Conservation (phyloP, 306 rosid species). For the Rosa chinensis region DNA sequence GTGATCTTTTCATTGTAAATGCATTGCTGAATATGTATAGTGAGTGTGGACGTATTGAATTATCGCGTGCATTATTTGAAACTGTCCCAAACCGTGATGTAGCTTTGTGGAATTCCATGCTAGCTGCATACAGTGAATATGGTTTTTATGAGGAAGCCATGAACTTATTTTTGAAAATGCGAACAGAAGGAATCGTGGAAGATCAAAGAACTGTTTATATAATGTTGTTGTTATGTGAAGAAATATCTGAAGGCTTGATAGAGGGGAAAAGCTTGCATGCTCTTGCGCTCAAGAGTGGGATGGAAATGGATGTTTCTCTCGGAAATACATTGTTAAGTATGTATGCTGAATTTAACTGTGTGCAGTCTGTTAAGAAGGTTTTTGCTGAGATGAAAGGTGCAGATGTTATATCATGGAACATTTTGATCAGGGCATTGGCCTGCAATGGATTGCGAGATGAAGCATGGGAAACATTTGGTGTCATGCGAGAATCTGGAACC, state of each 20-base stretch:
- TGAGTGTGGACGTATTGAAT: conserved; percentile 30
- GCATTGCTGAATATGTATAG: conserved; percentile 43
- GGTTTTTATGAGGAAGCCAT: conserved; percentile 38
- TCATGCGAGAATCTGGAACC: conserved; percentile 29
- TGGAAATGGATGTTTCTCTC: conserved; percentile 35
- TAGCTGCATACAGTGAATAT: conserved; percentile 26
- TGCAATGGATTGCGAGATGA: conserved; percentile 26
- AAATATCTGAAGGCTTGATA: conserved; percentile 25
- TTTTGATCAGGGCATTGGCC: conserved; percentile 35
- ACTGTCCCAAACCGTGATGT: conserved; percentile 30
- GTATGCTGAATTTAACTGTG: conserved; percentile 31
- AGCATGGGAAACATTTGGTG: conserved; percentile 34
- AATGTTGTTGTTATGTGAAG: conserved; percentile 29
- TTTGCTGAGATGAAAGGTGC: conserved; percentile 28
- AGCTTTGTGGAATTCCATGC: conserved; percentile 57
- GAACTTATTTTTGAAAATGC: conserved; percentile 34
- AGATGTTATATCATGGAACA: conserved; percentile 50
- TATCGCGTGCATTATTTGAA: conserved; percentile 30
- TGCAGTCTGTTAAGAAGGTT: conserved; percentile 30
- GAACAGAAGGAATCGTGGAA: conserved; percentile 26
- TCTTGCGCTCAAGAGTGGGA: conserved; percentile 27
- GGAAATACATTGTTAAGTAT: conserved; percentile 43
- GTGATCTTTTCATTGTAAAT: conserved; percentile 34
- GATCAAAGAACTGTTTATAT: conserved; percentile 38
- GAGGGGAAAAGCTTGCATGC: conserved; percentile 44